Evolutionary conservation across 345 rosid species (phyloP).

Genomic region (Xanthoceras sorbifolium): DNA sequence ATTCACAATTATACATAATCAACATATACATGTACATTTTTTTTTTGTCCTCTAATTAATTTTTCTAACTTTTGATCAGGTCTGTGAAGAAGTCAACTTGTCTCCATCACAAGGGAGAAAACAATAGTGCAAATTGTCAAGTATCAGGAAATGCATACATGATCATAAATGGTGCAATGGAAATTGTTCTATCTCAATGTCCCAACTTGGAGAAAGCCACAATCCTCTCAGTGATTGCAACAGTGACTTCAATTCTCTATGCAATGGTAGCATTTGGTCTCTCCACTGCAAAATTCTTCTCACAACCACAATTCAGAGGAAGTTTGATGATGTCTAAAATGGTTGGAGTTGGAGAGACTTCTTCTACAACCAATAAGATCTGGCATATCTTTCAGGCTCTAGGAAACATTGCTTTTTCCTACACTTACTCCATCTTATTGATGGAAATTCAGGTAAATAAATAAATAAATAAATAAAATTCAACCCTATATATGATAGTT

Average conservation of each 20-base stretch:
- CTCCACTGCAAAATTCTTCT: slow-evolving; percentile 12
- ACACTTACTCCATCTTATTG: slow-evolving; percentile 36
- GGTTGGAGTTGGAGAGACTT: too few relatives aligned
- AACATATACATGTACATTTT: too few relatives aligned
- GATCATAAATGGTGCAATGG: slow-evolving; percentile 29
- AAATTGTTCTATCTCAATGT: slow-evolving; percentile 48
- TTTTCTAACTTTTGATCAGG: slow-evolving; percentile 5
- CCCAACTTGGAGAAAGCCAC: slow-evolving; percentile 40
- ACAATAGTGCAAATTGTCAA: slow-evolving; percentile 19
- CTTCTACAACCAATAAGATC: slow-evolving; percentile 10
- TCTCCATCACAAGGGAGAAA: slow-evolving; percentile 22
- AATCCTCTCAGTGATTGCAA: slow-evolving; percentile 25
- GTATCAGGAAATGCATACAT: slow-evolving; percentile 33
- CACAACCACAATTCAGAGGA: slow-evolving; percentile 19
- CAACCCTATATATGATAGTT: too few relatives aligned
- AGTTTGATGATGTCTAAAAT: slow-evolving; percentile 7
- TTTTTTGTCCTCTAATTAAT: too few relatives aligned
- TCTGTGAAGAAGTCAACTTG: slow-evolving; percentile 32
- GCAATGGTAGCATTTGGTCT: slow-evolving; percentile 17
- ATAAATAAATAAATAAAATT: too few relatives aligned
- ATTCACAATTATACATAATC: too few relatives aligned
- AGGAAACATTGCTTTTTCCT: slow-evolving; percentile 56
- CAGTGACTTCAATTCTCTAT: slow-evolving; percentile 29
- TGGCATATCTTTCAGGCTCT: slow-evolving; percentile 58
- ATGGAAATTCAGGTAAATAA: slow-evolving; percentile 36